A percentile compares a stretch with the other conserved stretches of the same genome.
Conservation (phyloP, 1,139 yeast species). For the Trichomonascaceae sp. region DNA sequence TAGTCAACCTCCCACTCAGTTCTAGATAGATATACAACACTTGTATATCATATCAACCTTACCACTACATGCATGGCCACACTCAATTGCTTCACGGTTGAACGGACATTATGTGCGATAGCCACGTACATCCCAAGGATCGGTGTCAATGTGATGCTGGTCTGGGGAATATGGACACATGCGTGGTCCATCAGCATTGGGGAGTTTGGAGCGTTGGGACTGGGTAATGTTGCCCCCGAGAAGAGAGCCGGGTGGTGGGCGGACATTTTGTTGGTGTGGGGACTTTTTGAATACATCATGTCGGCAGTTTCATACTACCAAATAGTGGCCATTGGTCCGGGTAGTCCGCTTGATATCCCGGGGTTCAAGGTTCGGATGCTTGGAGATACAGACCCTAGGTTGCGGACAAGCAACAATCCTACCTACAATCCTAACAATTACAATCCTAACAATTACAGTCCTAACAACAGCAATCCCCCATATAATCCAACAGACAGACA, state of each 20-base stretch:
- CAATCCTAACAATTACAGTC: background rate
- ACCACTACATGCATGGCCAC: background rate
- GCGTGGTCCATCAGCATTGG: constrained; percentile 18
- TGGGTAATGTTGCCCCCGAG: too few relatives aligned
- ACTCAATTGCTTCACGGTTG: constrained; percentile 7
- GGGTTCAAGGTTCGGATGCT: constrained; percentile 3
- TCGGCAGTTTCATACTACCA: constrained; percentile 36
- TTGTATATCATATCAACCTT: constrained; percentile 1
- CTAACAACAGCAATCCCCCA: constrained; percentile 9
- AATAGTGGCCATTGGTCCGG: constrained; percentile 45
- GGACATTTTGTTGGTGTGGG: constrained; percentile 16
- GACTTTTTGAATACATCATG: constrained; percentile 14
- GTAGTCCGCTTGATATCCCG: constrained; percentile 29
- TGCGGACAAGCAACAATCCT: background rate
- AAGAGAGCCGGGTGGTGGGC: constrained; percentile 14
- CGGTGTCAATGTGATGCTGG: constrained; percentile 35
- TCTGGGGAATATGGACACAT: constrained; percentile 48
- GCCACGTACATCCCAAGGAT: constrained; percentile 48
- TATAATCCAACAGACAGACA: constrained; percentile 11
- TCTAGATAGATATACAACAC: too few relatives aligned
- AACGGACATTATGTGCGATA: constrained; percentile 34
- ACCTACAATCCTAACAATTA: background rate
- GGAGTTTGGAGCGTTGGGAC: too few relatives aligned
- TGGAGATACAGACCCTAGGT: background rate
- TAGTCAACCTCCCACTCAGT: too few relatives aligned